phyloP scores from a whole-genome alignment of 2,329 filamentous ascomycete genomes.

The Fusarium nodosum region DNA sequence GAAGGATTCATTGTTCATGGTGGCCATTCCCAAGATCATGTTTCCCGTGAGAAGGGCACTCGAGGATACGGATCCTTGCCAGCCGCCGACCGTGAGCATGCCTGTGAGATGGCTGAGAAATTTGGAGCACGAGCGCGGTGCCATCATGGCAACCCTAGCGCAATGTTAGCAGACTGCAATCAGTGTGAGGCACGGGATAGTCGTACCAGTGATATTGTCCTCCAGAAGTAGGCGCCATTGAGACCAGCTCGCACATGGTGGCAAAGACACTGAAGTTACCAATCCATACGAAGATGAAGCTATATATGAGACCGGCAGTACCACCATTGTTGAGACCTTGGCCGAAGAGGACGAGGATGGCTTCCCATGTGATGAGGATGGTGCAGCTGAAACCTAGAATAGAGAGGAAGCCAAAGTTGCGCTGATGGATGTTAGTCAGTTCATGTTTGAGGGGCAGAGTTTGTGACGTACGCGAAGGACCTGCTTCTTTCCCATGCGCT shows the following conservation, averaged over 20 bases:
- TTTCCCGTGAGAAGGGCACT: conserved; percentile 60
- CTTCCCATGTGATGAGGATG: conserved; percentile 68
- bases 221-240: conserved; percentile 64
- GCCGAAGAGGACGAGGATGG: conserved; percentile 52
- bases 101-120: conserved; percentile 66
- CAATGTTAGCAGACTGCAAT: rapidly evolving
- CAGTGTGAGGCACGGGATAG: rapidly evolving
- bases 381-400: conserved; percentile 68
- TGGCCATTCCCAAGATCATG: conserved; percentile 57
- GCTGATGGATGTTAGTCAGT: conserved; percentile 45
- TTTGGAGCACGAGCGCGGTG: conserved; percentile 61
- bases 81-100: conserved; percentile 65
- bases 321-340: conserved; percentile 63
- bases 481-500: conserved; percentile 50
- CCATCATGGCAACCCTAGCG: conserved; percentile 64
- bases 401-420: conserved; percentile 64
- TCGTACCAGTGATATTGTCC: conserved; percentile 69
- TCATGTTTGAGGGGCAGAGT: rapidly evolving
- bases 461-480: conserved; percentile 33
- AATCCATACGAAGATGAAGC: conserved; percentile 63
- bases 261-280: conserved; percentile 61
- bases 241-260: conserved; percentile 58
- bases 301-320: conserved; percentile 66
- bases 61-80: conserved; percentile 55
- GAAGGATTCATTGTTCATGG: conserved; percentile 55